Percentiles rank a stretch among this genome's conserved stretches.
Evolutionary conservation across 371 early-diverging fungal species (phyloP).

Genomic region (Rhizomucor miehei): DNA sequence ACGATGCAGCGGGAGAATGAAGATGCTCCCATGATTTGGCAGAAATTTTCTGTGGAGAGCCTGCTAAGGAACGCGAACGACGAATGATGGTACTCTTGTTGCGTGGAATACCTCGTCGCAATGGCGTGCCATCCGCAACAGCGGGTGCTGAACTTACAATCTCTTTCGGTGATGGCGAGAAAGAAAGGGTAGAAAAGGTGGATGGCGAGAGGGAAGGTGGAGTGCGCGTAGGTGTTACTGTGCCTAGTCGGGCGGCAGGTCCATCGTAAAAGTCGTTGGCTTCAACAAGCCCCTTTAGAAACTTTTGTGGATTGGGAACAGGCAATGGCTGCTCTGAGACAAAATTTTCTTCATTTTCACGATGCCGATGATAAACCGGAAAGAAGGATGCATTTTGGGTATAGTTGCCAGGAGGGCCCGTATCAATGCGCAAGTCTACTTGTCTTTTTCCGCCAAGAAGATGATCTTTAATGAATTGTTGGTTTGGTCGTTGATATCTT

Average conservation of each 20-base stretch:
- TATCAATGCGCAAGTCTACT: conserved; percentile 6
- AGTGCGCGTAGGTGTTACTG: too few relatives aligned
- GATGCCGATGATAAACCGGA: background rate
- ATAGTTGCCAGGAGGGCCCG: background rate
- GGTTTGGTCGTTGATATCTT: background rate
- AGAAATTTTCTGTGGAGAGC: conserved; percentile 1
- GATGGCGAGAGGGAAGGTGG: background rate
- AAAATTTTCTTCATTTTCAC: background rate
- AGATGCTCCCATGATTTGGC: conserved; percentile 38
- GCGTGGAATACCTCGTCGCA: background rate
- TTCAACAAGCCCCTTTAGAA: background rate
- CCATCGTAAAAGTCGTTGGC: background rate
- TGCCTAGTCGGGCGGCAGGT: background rate
- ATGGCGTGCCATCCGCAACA: background rate
- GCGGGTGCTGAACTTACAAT: background rate
- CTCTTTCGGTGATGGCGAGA: background rate
- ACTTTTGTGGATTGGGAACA: background rate
- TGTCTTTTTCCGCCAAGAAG: background rate
- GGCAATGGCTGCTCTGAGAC: background rate
- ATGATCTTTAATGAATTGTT: background rate
- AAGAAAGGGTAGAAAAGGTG: background rate
- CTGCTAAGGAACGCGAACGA: conserved; percentile 1
- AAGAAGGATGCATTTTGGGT: background rate
- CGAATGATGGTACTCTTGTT: background rate
- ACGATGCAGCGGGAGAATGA: conserved; percentile 59